Conservation (phyloP, 768 basidiomycete genomes). For the Amanita inopinata region DNA sequence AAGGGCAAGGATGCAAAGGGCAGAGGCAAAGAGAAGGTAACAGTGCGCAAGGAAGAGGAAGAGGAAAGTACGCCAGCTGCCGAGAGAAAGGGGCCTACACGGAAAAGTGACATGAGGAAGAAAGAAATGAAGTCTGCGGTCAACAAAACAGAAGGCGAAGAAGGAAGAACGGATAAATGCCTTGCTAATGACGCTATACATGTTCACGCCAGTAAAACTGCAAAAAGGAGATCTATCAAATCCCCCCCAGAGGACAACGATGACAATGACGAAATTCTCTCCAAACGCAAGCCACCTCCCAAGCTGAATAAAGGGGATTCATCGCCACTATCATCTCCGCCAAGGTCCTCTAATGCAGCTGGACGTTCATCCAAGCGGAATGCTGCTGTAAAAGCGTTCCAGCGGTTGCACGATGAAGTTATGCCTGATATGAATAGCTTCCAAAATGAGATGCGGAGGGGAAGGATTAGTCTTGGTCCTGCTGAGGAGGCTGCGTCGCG, state of each 20-base stretch:
- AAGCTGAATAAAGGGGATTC: conserved; percentile 1
- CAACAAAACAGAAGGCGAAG: not conserved
- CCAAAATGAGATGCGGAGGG: conserved; percentile 49
- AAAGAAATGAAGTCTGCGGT: conserved; percentile 2
- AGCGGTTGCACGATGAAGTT: conserved; percentile 51
- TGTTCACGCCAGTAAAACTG: no score
- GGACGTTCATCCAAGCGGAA: conserved; percentile 21
- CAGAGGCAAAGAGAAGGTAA: no score
- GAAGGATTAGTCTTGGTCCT: conserved; percentile 4
- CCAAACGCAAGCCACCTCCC: not conserved
- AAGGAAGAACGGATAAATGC: conserved; percentile 4
- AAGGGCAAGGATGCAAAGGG: not conserved
- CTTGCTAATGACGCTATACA: no score
- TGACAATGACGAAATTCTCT: conserved; percentile 2
- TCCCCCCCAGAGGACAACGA: not conserved
- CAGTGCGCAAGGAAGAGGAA: not conserved
- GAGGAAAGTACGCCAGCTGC: not conserved
- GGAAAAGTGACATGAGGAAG: conserved; percentile 3
- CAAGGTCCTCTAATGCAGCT: not conserved
- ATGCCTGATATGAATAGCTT: conserved; percentile 74
- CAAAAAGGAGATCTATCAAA: no score
- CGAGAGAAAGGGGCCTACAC: conserved; percentile 6
- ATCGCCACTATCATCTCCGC: conserved; percentile 1
- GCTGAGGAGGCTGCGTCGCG: not conserved
- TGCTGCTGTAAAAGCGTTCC: conserved; percentile 35